phyloP scores from a whole-genome alignment of 345 rosid species.

The Gossypium stocksii region DNA sequence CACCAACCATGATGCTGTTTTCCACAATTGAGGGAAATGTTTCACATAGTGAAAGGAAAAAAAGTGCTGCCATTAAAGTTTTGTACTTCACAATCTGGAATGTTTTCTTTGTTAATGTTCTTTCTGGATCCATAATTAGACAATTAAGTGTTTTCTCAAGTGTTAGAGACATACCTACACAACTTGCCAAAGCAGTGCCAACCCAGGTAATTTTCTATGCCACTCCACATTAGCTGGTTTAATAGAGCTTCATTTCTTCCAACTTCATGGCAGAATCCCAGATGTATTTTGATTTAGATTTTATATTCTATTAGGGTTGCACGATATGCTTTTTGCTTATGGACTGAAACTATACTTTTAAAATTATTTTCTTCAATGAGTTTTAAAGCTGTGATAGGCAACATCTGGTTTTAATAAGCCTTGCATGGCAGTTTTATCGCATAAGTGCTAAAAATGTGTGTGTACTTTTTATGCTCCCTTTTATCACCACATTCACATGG shows the following conservation, averaged over 20 bases:
- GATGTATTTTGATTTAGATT: not conserved
- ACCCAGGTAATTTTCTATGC: slow-evolving; percentile 47
- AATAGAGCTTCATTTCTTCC: not conserved
- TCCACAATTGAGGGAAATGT: slow-evolving; percentile 71
- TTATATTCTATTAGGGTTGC: not conserved
- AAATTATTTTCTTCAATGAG: not conserved
- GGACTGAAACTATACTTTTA: not conserved
- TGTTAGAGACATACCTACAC: slow-evolving; percentile 56
- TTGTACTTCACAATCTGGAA: slow-evolving; percentile 90
- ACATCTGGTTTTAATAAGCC: no score
- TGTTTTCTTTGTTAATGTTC: slow-evolving; percentile 76
- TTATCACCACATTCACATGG: not conserved
- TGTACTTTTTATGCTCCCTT: not conserved
- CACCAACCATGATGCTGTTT: slow-evolving; percentile 85
- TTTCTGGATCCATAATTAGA: slow-evolving; percentile 70
- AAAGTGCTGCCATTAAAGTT: slow-evolving; percentile 74
- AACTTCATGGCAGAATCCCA: not conserved
- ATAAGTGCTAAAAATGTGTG: not conserved
- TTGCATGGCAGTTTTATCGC: not conserved
- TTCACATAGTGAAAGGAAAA: slow-evolving; percentile 74
- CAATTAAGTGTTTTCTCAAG: slow-evolving; percentile 49
- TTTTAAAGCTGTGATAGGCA: not conserved
- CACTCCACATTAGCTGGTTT: not conserved
- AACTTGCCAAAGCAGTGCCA: slow-evolving; percentile 75
- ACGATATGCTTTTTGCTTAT: not conserved